These are phyloP conservation scores for Leccinum subrobustum DNA, from an alignment of 1,284 basidiomycete species.

Conservation along the genomic window DNA sequence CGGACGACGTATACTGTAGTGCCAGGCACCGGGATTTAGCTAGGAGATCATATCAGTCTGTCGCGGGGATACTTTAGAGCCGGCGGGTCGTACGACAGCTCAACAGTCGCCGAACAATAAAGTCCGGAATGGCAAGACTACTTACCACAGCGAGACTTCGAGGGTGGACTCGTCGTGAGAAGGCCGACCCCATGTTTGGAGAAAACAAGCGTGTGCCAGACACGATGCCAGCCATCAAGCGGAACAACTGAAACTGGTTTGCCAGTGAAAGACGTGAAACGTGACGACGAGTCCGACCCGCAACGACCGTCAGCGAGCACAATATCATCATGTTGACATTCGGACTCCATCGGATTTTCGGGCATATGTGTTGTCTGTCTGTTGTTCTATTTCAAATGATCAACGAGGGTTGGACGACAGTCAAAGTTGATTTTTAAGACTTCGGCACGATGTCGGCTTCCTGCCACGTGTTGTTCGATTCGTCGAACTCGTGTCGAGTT, in stretches of 20 bases:
- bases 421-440: background rate
- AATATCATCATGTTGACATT: background rate
- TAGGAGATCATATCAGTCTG: background rate
- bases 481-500: background rate
- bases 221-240: background rate
- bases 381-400: background rate
- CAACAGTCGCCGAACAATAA: background rate
- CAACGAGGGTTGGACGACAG: background rate
- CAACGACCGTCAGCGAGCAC: background rate
- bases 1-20: background rate
- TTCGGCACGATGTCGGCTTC: background rate
- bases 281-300: background rate
- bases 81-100: background rate
- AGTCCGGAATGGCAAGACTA: background rate
- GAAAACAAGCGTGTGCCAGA: background rate
- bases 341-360: background rate
- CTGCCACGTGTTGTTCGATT: background rate
- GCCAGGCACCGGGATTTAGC: background rate
- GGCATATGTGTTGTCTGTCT: background rate
- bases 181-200: background rate
- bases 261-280: conserved; percentile 13
- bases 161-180: conserved; percentile 2
- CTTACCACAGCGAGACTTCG: background rate
- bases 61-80: conserved; percentile 2
- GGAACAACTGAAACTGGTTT: conserved; percentile 15